Conservation (phyloP, 1,284 basidiomycete species). For the Ceraceosorus bombacis region DNA sequence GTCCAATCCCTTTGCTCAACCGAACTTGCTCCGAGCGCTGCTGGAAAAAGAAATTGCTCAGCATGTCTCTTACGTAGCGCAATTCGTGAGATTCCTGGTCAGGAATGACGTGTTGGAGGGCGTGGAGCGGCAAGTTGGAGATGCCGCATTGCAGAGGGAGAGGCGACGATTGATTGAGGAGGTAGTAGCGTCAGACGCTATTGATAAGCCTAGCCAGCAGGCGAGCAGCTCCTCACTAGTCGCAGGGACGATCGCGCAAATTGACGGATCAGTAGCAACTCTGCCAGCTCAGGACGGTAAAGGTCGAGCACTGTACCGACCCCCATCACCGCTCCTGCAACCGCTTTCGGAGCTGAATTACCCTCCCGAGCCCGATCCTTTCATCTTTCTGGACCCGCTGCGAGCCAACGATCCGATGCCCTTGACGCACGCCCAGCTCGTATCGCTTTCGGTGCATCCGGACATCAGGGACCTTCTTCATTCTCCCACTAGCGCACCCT, state of each 20-base stretch:
- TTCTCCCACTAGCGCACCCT: constrained; percentile 25
- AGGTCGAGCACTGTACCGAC: constrained; percentile 19
- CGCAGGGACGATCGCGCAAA: background rate
- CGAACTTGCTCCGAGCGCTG: constrained; percentile 53
- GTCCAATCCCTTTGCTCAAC: constrained; percentile 40
- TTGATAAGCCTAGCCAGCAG: background rate
- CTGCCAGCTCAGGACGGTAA: background rate
- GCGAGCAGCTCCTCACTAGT: background rate
- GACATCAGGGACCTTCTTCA: too few relatives aligned
- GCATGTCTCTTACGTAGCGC: constrained; percentile 84
- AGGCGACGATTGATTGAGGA: constrained; percentile 8
- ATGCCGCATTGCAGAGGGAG: constrained; percentile 59
- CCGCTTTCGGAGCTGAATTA: constrained; percentile 31
- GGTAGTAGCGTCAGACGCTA: constrained; percentile 19
- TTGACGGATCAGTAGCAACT: constrained; percentile 4
- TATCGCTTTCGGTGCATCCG: constrained; percentile 12
- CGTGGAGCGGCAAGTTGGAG: constrained; percentile 74
- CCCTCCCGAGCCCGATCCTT: constrained; percentile 43
- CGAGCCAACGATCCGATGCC: constrained; percentile 44
- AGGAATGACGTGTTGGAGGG: constrained; percentile 79
- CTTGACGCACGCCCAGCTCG: constrained; percentile 30
- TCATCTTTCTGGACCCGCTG: constrained; percentile 44
- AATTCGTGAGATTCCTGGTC: constrained; percentile 83
- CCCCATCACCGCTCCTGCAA: constrained; percentile 27
- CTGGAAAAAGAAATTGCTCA: constrained; percentile 78